phyloP scores from a whole-genome alignment of 441 rosid species.

The Hura crepitans region DNA sequence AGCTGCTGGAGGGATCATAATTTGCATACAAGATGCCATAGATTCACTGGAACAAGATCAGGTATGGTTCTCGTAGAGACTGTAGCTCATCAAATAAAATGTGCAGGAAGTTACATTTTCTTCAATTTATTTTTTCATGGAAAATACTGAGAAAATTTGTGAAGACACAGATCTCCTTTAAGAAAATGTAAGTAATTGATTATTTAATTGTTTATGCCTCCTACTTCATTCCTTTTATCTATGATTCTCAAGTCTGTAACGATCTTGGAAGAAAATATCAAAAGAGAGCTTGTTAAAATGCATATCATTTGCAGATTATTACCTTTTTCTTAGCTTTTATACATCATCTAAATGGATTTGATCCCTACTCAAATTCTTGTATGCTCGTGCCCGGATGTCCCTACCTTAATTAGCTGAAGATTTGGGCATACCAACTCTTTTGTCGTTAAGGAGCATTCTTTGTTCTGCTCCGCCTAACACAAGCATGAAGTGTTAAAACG shows the following conservation, averaged over 20 bases:
- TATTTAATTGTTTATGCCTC: neutral
- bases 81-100: neutral
- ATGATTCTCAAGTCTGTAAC: neutral
- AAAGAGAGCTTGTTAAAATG: neutral
- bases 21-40: slow-evolving; percentile 88
- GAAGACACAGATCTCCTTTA: neutral
- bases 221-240: neutral
- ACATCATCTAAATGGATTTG: neutral
- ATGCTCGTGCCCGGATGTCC: neutral
- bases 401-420: neutral
- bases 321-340: slow-evolving; percentile 7
- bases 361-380: neutral
- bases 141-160: neutral
- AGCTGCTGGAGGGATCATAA: slow-evolving; percentile 83
- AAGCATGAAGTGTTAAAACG: neutral
- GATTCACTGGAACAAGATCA: slow-evolving; percentile 74
- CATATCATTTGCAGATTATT: neutral
- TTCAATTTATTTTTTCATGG: slow-evolving; percentile 1
- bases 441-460: neutral
- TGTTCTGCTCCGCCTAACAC: neutral
- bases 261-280: neutral
- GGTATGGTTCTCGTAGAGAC: slow-evolving; percentile 33
- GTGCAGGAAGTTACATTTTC: slow-evolving; percentile 4
- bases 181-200: slow-evolving; percentile 1
- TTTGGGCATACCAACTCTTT: slow-evolving; percentile 4